Evolutionary conservation across 2,329 filamentous ascomycete genomes (phyloP).

Genomic region (Pseudocercospora crystallina): DNA sequence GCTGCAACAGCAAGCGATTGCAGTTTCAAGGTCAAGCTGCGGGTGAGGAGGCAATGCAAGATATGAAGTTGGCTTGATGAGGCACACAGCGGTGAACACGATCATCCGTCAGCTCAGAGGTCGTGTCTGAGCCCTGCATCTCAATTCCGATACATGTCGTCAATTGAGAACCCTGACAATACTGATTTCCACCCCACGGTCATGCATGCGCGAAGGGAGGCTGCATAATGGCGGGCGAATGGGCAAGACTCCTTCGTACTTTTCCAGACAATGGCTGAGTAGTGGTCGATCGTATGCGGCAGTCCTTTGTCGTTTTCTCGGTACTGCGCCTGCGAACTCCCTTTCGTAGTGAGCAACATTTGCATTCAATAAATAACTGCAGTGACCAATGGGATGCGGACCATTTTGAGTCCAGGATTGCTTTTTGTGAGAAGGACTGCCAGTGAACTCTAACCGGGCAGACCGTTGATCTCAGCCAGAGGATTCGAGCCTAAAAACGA

Average conservation of each 20-base stretch:
- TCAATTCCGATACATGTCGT: too few relatives aligned
- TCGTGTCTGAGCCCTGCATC: too few relatives aligned
- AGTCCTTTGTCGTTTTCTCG: neutral
- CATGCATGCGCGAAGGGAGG: neutral
- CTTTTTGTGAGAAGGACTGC: neutral
- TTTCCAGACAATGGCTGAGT: neutral
- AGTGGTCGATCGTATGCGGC: neutral
- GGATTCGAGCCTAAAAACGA: neutral
- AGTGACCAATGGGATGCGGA: neutral
- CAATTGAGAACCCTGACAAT: too few relatives aligned
- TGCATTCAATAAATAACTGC: neutral
- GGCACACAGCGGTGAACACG: too few relatives aligned
- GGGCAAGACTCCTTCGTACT: neutral
- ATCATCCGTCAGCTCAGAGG: too few relatives aligned
- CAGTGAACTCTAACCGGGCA: constrained; percentile 1
- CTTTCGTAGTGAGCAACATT: neutral
- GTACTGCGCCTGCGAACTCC: neutral
- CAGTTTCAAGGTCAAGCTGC: too few relatives aligned
- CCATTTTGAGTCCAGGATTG: neutral
- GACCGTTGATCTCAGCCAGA: neutral
- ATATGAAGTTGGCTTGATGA: too few relatives aligned
- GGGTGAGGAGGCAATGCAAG: too few relatives aligned
- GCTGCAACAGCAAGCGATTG: too few relatives aligned
- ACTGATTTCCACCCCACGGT: neutral
- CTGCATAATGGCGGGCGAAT: neutral